These are phyloP conservation scores for Omphalotus olearius DNA, from an alignment of 1,284 basidiomycete species.

Conservation along the genomic window DNA sequence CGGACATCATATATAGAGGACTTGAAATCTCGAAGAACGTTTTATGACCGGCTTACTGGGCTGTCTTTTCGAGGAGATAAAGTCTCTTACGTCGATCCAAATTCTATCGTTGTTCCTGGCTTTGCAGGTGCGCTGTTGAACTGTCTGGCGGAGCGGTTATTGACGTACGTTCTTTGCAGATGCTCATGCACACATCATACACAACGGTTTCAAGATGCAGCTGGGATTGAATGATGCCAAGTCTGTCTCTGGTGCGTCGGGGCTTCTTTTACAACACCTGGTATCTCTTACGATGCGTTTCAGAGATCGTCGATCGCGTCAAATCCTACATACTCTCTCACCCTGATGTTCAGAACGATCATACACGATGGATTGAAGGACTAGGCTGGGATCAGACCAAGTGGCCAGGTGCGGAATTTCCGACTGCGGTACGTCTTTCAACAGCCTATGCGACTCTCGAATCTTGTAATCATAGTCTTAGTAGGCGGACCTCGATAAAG, in stretches of 20 bases:
- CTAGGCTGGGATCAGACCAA: slow-evolving; percentile 93
- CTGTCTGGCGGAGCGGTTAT: neutral
- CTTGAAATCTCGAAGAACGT: neutral
- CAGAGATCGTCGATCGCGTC: slow-evolving; percentile 32
- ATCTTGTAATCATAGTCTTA: neutral
- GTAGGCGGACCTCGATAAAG: slow-evolving; percentile 53
- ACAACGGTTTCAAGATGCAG: slow-evolving; percentile 61
- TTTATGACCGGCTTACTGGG: neutral
- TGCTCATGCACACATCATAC: slow-evolving; percentile 14
- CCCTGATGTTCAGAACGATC: slow-evolving; percentile 39
- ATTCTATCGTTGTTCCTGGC: slow-evolving; percentile 63
- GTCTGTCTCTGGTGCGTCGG: slow-evolving; percentile 50
- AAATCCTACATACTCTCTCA: slow-evolving; percentile 58
- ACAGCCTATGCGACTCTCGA: neutral
- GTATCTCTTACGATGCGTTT: neutral
- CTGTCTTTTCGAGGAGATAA: slow-evolving; percentile 17
- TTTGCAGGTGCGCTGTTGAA: slow-evolving; percentile 47
- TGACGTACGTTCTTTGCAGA: slow-evolving; percentile 5
- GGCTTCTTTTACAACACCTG: neutral
- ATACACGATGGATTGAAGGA: slow-evolving; percentile 73
- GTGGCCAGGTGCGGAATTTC: slow-evolving; percentile 67
- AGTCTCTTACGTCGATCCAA: slow-evolving; percentile 38
- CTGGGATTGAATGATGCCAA: slow-evolving; percentile 58
- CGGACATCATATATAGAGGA: neutral
- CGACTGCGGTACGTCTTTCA: slow-evolving; percentile 59